Evolutionary conservation across 345 rosid species (phyloP).

Genomic region (Psidium guajava): DNA sequence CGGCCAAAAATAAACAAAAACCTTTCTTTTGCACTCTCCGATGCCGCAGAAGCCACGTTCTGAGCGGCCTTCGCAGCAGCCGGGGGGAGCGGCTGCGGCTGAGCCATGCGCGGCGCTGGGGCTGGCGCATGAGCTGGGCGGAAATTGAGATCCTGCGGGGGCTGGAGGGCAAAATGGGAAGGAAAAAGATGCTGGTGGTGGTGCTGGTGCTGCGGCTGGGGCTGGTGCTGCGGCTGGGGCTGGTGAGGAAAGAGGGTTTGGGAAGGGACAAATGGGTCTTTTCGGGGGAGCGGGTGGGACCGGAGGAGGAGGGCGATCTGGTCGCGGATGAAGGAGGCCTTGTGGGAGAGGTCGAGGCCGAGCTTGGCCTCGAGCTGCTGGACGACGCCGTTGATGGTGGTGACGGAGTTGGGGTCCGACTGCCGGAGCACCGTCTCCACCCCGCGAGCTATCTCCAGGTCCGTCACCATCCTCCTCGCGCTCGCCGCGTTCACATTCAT

Average conservation of each 20-base stretch:
- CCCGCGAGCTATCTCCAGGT: constrained; percentile 80
- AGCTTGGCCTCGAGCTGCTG: constrained; percentile 76
- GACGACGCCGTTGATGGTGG: constrained; percentile 65
- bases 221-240: background rate
- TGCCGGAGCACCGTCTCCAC: constrained; percentile 77
- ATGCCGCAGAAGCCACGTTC: constrained; percentile 7
- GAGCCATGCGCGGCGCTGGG: constrained; percentile 7
- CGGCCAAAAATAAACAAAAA: background rate
- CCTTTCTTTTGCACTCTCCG: constrained; percentile 61
- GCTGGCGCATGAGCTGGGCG: constrained; percentile 33
- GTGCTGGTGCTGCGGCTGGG: background rate
- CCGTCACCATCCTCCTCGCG: constrained; percentile 47
- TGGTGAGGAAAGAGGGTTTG: constrained; percentile 14
- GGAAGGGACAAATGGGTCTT: constrained; percentile 33
- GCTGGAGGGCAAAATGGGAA: constrained; percentile 21
- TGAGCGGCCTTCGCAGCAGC: constrained; percentile 15
- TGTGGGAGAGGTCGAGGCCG: constrained; percentile 77
- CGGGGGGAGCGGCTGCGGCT: constrained; percentile 11
- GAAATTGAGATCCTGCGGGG: constrained; percentile 60
- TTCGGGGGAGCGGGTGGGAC: constrained; percentile 28
- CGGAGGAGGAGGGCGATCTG: constrained; percentile 70
- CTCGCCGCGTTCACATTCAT: constrained; percentile 10
- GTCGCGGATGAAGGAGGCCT: constrained; percentile 67
- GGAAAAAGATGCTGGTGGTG: constrained; percentile 1
- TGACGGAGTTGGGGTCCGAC: constrained; percentile 48